Base-by-base conservation (phyloP, 192 early-diverging fungal species). In the Linnemannia hyalina region DNA sequence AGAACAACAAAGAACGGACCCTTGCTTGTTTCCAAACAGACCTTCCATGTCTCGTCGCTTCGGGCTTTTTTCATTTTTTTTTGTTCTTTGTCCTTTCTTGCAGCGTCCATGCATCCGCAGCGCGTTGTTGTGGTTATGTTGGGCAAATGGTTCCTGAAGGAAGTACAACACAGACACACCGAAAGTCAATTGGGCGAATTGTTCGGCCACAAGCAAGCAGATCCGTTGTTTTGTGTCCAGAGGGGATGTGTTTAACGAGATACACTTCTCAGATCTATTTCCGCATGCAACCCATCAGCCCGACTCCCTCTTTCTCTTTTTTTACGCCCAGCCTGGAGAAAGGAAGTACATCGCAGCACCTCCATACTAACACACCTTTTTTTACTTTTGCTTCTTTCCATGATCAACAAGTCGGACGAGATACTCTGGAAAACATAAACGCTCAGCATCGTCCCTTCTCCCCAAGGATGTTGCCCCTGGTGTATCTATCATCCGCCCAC, bases 401-500 rank as follows among this genome's bases (percentile, higher is more conserved):
- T 20, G 47, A 49, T 46, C 44, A 11, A 13, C 11, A 11, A 88
- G 89, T 40, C 82, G 89, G 20, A 80, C 54, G 73, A 73, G 89
- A 55, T 89, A 87, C 70, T 73, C 71, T 15, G 68, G 76, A 35
- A 41, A 73, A 26, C 85, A 76, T 40, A 71, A 88, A 60, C 76
- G 72, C 7, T 89, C 85, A 9, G n/a, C 23, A 35, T 90, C 91
- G 0, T 89, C 91, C 13, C 70, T 73, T 69, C 70, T 89, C 38
- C 52, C 90, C 22, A 70, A 78, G n/a, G 71, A 85, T 35, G 69
- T 89, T 36, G 89, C 80, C n/a, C 96, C 96, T 5, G 95, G 94
- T 11, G 98, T 99, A 23, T 94, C 98, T 0, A 96, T 99, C 72
- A 90, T 99, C 76, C 92, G 98, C 6, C 98, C 98, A 16, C 85